phyloP scores from a whole-genome alignment of 2,329 filamentous ascomycete genomes.

The Ophiostoma fasciatum region DNA sequence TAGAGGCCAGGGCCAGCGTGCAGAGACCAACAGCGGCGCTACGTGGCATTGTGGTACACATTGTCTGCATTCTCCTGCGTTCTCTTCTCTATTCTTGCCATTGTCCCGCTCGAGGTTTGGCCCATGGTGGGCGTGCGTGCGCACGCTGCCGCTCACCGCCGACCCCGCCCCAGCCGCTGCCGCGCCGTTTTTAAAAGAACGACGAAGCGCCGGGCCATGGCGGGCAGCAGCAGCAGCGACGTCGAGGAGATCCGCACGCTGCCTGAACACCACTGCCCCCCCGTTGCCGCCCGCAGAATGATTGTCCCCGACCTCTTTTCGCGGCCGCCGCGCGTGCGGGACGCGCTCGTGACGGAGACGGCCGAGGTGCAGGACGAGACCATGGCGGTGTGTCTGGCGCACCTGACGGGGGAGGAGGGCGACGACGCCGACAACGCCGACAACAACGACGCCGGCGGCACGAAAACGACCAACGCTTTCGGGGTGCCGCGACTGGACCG shows the following conservation, averaged over 20 bases:
- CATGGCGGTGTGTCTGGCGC: slow-evolving; percentile 52
- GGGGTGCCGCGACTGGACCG: slow-evolving; percentile 65
- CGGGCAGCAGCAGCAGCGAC: background rate
- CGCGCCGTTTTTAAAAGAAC: slow-evolving; percentile 14
- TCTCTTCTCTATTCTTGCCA: too few species aligned
- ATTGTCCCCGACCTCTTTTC: slow-evolving; percentile 46
- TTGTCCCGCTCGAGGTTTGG: too few species aligned
- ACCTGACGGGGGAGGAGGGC: slow-evolving; percentile 43
- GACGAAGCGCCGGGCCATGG: slow-evolving; percentile 8
- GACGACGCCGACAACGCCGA: slow-evolving; percentile 24
- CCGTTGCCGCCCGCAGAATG: slow-evolving; percentile 12
- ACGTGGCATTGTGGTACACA: too few species aligned
- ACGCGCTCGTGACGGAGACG: slow-evolving; percentile 51
- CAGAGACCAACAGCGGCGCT: too few species aligned
- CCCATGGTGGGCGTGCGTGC: too few species aligned
- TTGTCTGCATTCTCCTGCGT: too few species aligned
- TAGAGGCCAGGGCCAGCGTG: too few species aligned
- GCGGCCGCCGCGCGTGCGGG: slow-evolving; percentile 44
- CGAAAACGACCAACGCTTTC: slow-evolving; percentile 46
- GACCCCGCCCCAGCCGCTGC: too few species aligned
- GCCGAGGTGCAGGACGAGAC: slow-evolving; percentile 55
- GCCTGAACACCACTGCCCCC: background rate
- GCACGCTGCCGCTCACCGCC: too few species aligned
- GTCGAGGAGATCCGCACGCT: slow-evolving; percentile 7
- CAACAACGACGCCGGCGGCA: slow-evolving; percentile 58